A percentile compares a stretch with the other conserved stretches of the same genome.
Evolutionary conservation across 768 basidiomycete genomes (phyloP).

Genomic region (Infundibulicybe gibba): DNA sequence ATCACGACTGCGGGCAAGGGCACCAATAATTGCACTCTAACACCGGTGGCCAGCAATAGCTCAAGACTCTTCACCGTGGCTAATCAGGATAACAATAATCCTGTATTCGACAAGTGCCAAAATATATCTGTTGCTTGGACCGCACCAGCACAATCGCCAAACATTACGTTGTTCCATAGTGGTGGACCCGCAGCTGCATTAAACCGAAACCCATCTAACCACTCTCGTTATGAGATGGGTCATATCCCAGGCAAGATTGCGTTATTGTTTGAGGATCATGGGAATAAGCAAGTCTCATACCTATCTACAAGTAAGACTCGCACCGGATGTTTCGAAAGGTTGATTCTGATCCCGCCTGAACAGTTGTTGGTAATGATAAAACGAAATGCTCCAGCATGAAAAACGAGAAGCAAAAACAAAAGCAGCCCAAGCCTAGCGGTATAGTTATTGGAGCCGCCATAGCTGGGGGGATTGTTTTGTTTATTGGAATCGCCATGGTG

Average conservation of each 20-base stretch:
- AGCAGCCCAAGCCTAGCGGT: conserved; percentile 27
- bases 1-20: conserved; percentile 34
- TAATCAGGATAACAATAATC: conserved; percentile 48
- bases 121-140: conserved; percentile 18
- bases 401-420: background rate
- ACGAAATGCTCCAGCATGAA: background rate
- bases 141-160: background rate
- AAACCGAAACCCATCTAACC: background rate
- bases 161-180: conserved; percentile 15
- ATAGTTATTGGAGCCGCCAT: conserved; percentile 43
- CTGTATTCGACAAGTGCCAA: conserved; percentile 42
- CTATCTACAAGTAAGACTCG: background rate
- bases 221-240: too few relatives aligned
- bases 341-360: background rate
- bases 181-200: conserved; percentile 12
- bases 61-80: conserved; percentile 31
- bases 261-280: background rate
- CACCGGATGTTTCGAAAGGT: background rate
- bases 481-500: conserved; percentile 37
- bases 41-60: conserved; percentile 8
- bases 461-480: conserved; percentile 34
- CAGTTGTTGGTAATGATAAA: too few relatives aligned
- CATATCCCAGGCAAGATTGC: too few relatives aligned
- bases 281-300: background rate
- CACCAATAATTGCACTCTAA: conserved; percentile 33